A percentile compares a stretch with the other conserved stretches of the same genome.
These are phyloP conservation scores for Sarcocystis neurona DNA, from an alignment of 169 alveolate species.

Conservation along the genomic window DNA sequence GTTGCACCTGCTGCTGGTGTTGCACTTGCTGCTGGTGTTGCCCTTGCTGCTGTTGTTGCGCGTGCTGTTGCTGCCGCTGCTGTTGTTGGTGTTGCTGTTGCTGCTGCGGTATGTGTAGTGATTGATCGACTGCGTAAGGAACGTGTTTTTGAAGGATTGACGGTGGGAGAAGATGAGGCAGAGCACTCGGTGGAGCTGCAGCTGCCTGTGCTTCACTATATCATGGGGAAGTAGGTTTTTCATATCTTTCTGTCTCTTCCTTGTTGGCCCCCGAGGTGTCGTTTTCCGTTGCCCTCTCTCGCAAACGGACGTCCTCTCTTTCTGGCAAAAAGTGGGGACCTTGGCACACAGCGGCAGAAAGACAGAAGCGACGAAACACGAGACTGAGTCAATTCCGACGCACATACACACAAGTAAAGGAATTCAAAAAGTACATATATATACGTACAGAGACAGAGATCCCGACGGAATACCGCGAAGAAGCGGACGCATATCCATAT, in stretches of 20 bases:
- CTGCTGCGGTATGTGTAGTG: background rate
- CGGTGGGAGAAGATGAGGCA: conserved; percentile 18
- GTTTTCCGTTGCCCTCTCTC: background rate
- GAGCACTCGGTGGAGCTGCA: conserved; percentile 49
- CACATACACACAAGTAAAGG: too few species aligned
- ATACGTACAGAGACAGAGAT: too few species aligned
- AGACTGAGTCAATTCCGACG: too few species aligned
- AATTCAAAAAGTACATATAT: too few species aligned
- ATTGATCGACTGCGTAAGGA: background rate
- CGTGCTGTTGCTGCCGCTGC: background rate
- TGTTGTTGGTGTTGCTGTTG: background rate
- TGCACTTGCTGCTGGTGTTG: too few species aligned
- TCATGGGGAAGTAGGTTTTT: background rate
- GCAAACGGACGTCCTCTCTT: background rate
- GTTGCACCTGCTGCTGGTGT: too few species aligned
- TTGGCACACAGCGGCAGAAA: too few species aligned
- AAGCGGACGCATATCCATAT: too few species aligned
- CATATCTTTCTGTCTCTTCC: background rate
- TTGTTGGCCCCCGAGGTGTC: too few species aligned
- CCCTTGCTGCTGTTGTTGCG: background rate
- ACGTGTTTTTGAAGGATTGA: background rate
- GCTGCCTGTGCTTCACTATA: conserved; percentile 40
- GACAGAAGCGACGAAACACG: too few species aligned
- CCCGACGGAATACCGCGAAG: too few species aligned
- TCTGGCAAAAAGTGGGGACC: too few species aligned